These are phyloP conservation scores for Cladosporium austrohemisphaericum DNA, from an alignment of 2,329 filamentous ascomycete species.

Conservation along the genomic window DNA sequence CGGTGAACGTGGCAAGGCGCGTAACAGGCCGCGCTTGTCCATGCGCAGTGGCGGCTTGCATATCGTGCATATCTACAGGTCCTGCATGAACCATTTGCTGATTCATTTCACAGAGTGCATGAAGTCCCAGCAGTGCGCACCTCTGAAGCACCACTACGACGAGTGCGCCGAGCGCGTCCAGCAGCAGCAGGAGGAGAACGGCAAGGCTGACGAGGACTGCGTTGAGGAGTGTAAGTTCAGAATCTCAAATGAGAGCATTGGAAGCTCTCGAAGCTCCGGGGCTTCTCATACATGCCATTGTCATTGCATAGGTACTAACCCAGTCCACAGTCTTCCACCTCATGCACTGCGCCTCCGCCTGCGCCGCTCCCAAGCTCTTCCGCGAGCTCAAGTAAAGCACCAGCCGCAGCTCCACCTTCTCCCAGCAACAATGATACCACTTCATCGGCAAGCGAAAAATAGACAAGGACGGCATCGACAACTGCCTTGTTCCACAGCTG, in stretches of 20 bases:
- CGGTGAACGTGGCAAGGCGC: too few species aligned
- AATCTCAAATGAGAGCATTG: too few species aligned
- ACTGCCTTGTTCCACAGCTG: constrained; percentile 3
- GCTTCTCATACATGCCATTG: too few species aligned
- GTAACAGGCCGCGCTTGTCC: too few species aligned
- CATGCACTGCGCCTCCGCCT: constrained; percentile 87
- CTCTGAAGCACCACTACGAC: constrained; percentile 95
- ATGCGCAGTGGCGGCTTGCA: too few species aligned
- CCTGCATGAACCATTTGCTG: not conserved
- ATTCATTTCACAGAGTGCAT: constrained; percentile 67
- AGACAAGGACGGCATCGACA: not conserved
- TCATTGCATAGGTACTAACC: constrained; percentile 1
- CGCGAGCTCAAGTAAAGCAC: constrained; percentile 75
- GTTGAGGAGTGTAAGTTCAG: constrained; percentile 91
- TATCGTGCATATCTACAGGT: too few species aligned
- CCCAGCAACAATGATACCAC: not conserved
- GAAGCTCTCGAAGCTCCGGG: too few species aligned
- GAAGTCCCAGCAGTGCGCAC: constrained; percentile 78
- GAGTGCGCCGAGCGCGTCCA: constrained; percentile 96
- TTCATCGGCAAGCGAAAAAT: not conserved
- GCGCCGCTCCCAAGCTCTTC: constrained; percentile 96
- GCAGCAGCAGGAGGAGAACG: constrained; percentile 63
- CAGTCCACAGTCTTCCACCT: constrained; percentile 86
- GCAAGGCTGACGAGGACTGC: constrained; percentile 86
- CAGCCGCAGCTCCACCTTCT: not conserved